Evolutionary conservation across 2,329 filamentous ascomycete species (phyloP), one percentile per base, ranked within the genome.

Genomic region (Monosporascus sp.): DNA sequence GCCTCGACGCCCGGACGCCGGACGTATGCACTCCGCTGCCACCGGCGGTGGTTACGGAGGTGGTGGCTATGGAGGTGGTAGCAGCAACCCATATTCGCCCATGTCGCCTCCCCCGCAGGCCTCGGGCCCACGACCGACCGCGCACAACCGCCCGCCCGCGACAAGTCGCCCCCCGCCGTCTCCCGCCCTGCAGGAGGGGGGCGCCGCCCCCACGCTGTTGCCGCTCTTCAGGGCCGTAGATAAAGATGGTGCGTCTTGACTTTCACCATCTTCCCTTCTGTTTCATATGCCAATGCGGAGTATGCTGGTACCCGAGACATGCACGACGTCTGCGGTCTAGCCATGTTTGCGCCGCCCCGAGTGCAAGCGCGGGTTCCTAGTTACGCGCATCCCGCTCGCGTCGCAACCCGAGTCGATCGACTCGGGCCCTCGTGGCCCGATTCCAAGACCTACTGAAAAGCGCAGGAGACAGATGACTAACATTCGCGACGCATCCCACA

Each of bases 191-290:
- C 70, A 75, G 61, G 65, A 78, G 28, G 70, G 70, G 45, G 74
- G 75, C 48, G 80, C 85, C 50, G 87, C 92, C 65, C 80, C 86
- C n/a, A 86, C 84, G 1, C 79, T 99, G 18, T 84, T 91, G 69
- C 89, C 89, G 4, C 78, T 97, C 26, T 99, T 97, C 74, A 82
- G 89, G 56, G 91, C 91, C 1, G 93, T 97, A 15, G 95, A 99
- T 73, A 92, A 90, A 67, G 81, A 90, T 71, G 80, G 88, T 88
- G 74, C 62, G 76, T 72, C 47, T 22, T 45, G 20, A 18, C 47
- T 44, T 31, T 17, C 18, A 14, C 24, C 11, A n/a, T 20, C 26
- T 22, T 8, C 31, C 41, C 11, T 26, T 28, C 17, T 18, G 5
- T 38, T 18, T 24, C 8, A 7, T 40, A 17, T 45, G 20, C 47